phyloP scores from a whole-genome alignment of 805 yeast genomes.

The Starmerella bombi region DNA sequence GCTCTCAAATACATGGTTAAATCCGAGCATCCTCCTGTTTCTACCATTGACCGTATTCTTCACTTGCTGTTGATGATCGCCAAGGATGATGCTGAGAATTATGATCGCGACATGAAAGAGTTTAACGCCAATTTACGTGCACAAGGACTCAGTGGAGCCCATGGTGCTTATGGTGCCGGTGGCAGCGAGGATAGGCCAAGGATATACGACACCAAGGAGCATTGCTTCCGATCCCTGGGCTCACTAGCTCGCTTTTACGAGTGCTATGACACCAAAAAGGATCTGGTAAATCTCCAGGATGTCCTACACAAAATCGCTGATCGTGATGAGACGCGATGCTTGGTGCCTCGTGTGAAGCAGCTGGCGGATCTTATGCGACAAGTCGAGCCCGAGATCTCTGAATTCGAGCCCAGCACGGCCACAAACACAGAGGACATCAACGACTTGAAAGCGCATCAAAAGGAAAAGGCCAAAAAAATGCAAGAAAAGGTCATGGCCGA shows the following conservation, averaged over 20 bases:
- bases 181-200: neutral
- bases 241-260: neutral
- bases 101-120: neutral
- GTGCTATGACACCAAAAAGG: no score
- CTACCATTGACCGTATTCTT: slow-evolving; percentile 43
- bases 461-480: slow-evolving; percentile 54
- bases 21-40: slow-evolving; percentile 34
- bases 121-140: neutral
- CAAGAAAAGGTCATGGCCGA: slow-evolving; percentile 62
- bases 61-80: slow-evolving; percentile 58
- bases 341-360: slow-evolving; percentile 5
- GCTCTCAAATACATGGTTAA: slow-evolving; percentile 7
- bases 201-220: neutral
- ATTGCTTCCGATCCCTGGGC: neutral
- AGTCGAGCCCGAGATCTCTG: slow-evolving; percentile 6
- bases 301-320: neutral
- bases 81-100: slow-evolving; percentile 27
- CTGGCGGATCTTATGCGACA: slow-evolving; percentile 12
- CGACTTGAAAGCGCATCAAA: slow-evolving; percentile 43
- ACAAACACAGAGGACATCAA: slow-evolving; percentile 18
- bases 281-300: neutral
- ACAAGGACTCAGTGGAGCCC: neutral
- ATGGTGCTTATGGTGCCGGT: neutral
- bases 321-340: neutral
- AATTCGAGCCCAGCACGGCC: slow-evolving; percentile 21